phyloP scores from a whole-genome alignment of 768 basidiomycete species.

The Lactarius hatsudake region DNA sequence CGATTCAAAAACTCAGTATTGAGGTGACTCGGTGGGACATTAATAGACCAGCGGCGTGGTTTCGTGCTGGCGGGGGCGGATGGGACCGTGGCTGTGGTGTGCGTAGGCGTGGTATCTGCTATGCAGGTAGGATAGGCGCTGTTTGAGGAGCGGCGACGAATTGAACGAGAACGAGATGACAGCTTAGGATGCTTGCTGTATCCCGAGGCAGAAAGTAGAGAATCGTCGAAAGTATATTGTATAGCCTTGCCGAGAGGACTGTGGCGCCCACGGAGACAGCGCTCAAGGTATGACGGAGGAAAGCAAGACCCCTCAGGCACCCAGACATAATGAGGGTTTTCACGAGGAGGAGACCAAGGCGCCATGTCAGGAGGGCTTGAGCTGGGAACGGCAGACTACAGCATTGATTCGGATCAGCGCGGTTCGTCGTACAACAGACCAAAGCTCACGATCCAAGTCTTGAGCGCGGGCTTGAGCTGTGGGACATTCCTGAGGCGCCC shows the following conservation, averaged over 20 bases:
- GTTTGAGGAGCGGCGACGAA: constrained; percentile 23
- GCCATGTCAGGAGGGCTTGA: constrained; percentile 20
- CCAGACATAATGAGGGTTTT: constrained; percentile 19
- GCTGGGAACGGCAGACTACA: constrained; percentile 14
- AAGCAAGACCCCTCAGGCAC: constrained; percentile 27
- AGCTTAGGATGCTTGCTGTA: not conserved
- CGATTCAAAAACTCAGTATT: constrained; percentile 21
- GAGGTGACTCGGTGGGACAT: constrained; percentile 24
- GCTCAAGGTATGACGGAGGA: constrained; percentile 23
- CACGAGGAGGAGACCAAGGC: constrained; percentile 27
- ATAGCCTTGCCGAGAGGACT: not conserved
- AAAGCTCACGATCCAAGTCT: constrained; percentile 27
- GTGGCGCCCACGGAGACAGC: constrained; percentile 10
- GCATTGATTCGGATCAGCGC: not conserved
- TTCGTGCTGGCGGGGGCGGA: constrained; percentile 5
- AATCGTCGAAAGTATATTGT: not conserved
- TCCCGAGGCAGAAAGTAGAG: constrained; percentile 8
- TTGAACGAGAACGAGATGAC: constrained; percentile 10
- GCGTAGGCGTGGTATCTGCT: constrained; percentile 2
- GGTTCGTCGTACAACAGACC: not conserved
- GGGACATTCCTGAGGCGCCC: constrained; percentile 20
- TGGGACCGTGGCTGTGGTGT: not conserved
- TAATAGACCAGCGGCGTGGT: constrained; percentile 27
- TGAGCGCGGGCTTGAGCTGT: constrained; percentile 21
- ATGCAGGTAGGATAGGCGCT: not conserved